Evolutionary conservation across 345 rosid species (phyloP).

Genomic region (Sonneratia alba): DNA sequence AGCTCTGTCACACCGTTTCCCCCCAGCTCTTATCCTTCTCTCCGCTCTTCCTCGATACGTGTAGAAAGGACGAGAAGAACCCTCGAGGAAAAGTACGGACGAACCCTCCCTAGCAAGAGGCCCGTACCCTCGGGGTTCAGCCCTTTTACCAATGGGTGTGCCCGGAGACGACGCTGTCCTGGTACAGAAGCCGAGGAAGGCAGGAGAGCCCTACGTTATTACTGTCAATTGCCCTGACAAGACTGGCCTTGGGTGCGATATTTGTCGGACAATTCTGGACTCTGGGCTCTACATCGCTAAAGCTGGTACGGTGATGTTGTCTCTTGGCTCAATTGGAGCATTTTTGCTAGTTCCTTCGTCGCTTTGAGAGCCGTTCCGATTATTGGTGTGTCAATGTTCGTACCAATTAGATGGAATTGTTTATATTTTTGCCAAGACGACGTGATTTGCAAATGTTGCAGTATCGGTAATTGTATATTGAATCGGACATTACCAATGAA

Average conservation of each 20-base stretch:
- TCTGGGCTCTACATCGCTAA: slow-evolving; percentile 66
- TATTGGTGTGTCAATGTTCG: too few relatives aligned
- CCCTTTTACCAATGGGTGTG: slow-evolving; percentile 8
- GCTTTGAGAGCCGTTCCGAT: too few relatives aligned
- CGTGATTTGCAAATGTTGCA: not conserved
- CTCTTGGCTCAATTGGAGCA: not conserved
- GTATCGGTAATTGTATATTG: not conserved
- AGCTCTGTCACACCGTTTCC: too few relatives aligned
- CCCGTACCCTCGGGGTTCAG: too few relatives aligned
- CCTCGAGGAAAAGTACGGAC: too few relatives aligned
- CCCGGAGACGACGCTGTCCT: slow-evolving; percentile 50
- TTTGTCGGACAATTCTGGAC: slow-evolving; percentile 62
- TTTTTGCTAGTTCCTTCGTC: too few relatives aligned
- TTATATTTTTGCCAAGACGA: not conserved
- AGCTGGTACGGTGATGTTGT: slow-evolving; percentile 37
- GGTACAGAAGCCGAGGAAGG: slow-evolving; percentile 48
- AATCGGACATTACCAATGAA: not conserved
- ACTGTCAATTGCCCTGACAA: slow-evolving; percentile 79
- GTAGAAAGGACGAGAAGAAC: not conserved
- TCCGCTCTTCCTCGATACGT: not conserved
- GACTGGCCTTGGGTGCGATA: slow-evolving; percentile 70
- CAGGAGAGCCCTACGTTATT: slow-evolving; percentile 55
- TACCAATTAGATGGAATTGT: not conserved
- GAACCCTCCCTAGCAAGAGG: too few relatives aligned
- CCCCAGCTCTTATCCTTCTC: not conserved